Evolutionary conservation across 495 filamentous ascomycete genomes (phyloP), one percentile per base, ranked within the genome.

Genomic region (Aspergillus nidulans): DNA sequence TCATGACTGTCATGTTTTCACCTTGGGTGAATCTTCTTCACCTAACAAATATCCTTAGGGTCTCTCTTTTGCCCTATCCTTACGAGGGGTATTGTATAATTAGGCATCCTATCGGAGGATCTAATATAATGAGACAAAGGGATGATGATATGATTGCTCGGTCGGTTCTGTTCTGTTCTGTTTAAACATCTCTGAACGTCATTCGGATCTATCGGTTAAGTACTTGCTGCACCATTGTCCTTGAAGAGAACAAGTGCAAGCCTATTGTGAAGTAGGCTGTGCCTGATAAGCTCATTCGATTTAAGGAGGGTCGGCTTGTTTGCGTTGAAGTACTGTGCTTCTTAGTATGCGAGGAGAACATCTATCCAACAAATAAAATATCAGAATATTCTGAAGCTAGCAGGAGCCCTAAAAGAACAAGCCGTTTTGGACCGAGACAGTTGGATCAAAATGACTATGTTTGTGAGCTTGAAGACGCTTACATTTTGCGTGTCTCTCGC

Each of bases 1-100:
- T 26, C 41, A 52, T 32, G 48, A 52, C 42, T 28, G 16, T 44
- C 30, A 52, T 52, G 48, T 38, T 24, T 41, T 42, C 34, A 30
- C 38, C 20, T 41, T 23, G 15, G 49, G 23, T 20, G 18, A 38
- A 38, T 12, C 49, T 42, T 28, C 19, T 15, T n/a, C 23, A 28
- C 36, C 36, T 18, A 41, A 34, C 16, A 15, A 36, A 28, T 39
- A 48, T 55, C 34, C 23, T 28, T 36, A 41, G 24, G 7, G 43
- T 32, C 21, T 28, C 36, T 51, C 15, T 39, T 36, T 32, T 45
- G 48, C 23, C 43, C 49, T 53, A 58, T 54, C 24, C 15, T 44
- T 54, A 59, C 16, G 24, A 50, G 36, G 42, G 32, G 28, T n/a
- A 8, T 5, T 38, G 28, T 59, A 54, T 53, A 34, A 49, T 28